Conservation (phyloP, 2,329 filamentous ascomycete species). For the Parasarocladium wereldwijsianum region DNA sequence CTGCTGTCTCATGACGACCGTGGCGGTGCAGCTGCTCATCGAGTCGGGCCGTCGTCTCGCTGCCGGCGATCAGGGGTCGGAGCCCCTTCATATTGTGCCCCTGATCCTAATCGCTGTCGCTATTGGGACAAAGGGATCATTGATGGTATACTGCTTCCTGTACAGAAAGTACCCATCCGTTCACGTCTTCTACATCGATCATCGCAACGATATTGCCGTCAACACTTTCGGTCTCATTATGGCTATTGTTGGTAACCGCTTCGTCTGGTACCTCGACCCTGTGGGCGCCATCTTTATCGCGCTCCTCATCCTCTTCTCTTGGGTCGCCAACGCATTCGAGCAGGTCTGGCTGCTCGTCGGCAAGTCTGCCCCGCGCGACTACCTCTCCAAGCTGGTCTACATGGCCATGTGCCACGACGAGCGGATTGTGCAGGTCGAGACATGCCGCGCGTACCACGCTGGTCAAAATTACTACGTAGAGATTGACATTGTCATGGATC, state of each 20-base stretch:
- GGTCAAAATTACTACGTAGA: conserved; percentile 48
- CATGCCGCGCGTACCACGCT: conserved; percentile 43
- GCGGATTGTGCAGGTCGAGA: conserved; percentile 42
- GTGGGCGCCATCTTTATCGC: conserved; percentile 46
- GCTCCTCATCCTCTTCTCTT: conserved; percentile 45
- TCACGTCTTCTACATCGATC: conserved; percentile 41
- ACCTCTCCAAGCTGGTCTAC: conserved; percentile 40
- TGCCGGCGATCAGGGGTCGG: conserved; percentile 23
- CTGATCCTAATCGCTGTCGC: conserved; percentile 38
- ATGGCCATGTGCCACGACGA: conserved; percentile 37
- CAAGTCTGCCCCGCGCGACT: conserved; percentile 42
- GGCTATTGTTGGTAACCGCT: conserved; percentile 35
- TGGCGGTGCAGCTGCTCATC: conserved; percentile 46
- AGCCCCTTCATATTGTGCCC: conserved; percentile 35
- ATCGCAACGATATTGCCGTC: conserved; percentile 41
- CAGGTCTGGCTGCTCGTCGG: conserved; percentile 48
- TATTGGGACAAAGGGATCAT: conserved; percentile 34
- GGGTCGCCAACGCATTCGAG: conserved; percentile 44
- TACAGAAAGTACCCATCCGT: conserved; percentile 39
- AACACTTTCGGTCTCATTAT: conserved; percentile 40
- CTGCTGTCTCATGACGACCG: conserved; percentile 51
- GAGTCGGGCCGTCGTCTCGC: conserved; percentile 40
- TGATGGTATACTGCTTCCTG: conserved; percentile 40
- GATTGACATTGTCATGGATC: conserved; percentile 46
- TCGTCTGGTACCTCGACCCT: conserved; percentile 46